Evolutionary conservation across 345 rosid genomes (phyloP).

Genomic region (Salix udensis): DNA sequence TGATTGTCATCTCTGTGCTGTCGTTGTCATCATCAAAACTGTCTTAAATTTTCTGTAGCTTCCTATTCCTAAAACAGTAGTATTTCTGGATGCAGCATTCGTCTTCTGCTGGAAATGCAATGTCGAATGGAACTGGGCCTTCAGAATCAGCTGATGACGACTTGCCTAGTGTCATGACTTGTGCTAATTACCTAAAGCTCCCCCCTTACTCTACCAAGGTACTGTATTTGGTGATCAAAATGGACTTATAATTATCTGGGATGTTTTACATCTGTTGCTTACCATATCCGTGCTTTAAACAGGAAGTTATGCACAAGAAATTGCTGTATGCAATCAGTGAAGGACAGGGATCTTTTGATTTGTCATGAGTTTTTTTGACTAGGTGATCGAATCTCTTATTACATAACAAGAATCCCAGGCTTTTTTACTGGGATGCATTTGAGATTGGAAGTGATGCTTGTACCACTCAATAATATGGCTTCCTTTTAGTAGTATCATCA

Average conservation of each 20-base stretch:
- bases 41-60: not conserved
- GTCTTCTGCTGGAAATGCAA: constrained; percentile 53
- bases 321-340: constrained; percentile 84
- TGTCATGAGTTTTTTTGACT: constrained; percentile 54
- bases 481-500: constrained; percentile 21
- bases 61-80: not conserved
- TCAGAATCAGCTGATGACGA: constrained; percentile 89
- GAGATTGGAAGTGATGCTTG: constrained; percentile 25
- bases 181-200: constrained; percentile 98
- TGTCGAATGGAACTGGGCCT: constrained; percentile 63
- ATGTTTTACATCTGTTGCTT: constrained; percentile 6
- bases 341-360: constrained; percentile 98
- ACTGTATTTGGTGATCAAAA: constrained; percentile 1
- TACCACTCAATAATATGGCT: constrained; percentile 41
- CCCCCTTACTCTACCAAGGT: constrained; percentile 99
- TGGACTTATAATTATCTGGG: not conserved
- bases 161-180: constrained; percentile 98
- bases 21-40: not conserved
- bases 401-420: constrained; percentile 16
- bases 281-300: constrained; percentile 23
- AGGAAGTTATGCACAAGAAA: constrained; percentile 97
- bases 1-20: not conserved
- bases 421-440: constrained; percentile 26
- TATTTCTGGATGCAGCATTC: constrained; percentile 61
- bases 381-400: constrained; percentile 23